Conservation (phyloP, 768 basidiomycete species). For the Pleurotus djamor region DNA sequence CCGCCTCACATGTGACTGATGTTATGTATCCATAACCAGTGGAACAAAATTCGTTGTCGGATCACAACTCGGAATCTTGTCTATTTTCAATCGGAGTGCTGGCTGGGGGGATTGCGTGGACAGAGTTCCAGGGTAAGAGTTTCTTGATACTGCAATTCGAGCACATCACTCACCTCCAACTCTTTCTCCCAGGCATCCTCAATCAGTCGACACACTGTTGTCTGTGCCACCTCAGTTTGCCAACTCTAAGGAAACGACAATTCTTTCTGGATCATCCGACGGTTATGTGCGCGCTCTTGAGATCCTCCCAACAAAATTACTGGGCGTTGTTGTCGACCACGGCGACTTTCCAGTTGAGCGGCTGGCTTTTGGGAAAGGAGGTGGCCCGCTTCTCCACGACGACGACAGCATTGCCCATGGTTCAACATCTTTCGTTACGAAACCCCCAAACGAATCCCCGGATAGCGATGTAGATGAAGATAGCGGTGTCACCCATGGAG, state of each 20-base stretch:
- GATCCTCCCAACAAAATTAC: conserved; percentile 83
- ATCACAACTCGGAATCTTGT: conserved; percentile 85
- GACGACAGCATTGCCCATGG: conserved; percentile 11
- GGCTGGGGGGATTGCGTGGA: conserved; percentile 95
- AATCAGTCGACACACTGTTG: conserved; percentile 88
- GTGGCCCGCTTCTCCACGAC: conserved; percentile 26
- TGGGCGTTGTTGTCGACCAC: conserved; percentile 90
- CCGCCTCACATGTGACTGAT: background rate
- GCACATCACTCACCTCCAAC: conserved; percentile 5
- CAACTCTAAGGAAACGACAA: conserved; percentile 51
- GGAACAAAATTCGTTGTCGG: conserved; percentile 85
- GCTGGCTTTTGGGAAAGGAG: conserved; percentile 57
- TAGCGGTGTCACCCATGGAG: conserved; percentile 8
- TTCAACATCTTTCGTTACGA: conserved; percentile 2
- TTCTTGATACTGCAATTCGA: background rate
- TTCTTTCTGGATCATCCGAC: conserved; percentile 91
- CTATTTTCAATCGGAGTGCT: conserved; percentile 82
- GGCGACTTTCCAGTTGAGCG: conserved; percentile 92
- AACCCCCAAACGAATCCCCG: background rate
- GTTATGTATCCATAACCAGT: conserved; percentile 27
- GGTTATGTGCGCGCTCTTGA: conserved; percentile 87
- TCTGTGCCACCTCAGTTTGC: conserved; percentile 62
- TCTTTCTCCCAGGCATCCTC: conserved; percentile 67
- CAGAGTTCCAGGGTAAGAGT: conserved; percentile 75
- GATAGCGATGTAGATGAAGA: conserved; percentile 13